Percentiles rank a stretch among this genome's conserved stretches.
Conservation (phyloP, 345 rosid species). For the Populus tremula region DNA sequence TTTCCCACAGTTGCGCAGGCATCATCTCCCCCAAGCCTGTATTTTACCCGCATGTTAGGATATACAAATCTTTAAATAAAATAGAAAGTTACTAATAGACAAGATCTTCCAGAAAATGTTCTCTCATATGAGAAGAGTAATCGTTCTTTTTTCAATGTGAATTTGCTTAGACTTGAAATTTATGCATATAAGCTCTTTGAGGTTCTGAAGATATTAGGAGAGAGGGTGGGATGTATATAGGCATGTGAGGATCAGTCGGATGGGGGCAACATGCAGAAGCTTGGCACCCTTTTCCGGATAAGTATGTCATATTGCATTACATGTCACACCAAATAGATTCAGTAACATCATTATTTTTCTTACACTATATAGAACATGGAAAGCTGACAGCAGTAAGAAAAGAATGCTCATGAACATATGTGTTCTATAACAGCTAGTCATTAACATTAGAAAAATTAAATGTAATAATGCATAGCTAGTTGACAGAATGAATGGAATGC, state of each 20-base stretch:
- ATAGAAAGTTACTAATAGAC: too few relatives aligned
- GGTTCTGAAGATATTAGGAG: neutral
- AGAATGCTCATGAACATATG: neutral
- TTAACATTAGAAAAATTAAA: neutral
- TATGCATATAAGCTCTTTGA: neutral
- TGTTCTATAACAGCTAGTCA: neutral
- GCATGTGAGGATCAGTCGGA: neutral
- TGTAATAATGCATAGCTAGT: neutral
- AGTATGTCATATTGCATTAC: neutral
- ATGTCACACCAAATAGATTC: neutral
- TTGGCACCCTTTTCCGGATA: neutral
- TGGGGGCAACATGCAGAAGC: too few relatives aligned
- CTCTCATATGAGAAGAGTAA: too few relatives aligned
- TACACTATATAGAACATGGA: neutral
- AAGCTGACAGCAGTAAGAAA: neutral
- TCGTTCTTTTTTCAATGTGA: too few relatives aligned
- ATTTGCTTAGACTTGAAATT: neutral
- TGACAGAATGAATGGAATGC: neutral
- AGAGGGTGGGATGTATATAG: neutral
- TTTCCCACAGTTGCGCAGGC: constrained; percentile 97
- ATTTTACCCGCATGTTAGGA: constrained; percentile 3
- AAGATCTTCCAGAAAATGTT: too few relatives aligned
- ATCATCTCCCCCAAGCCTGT: constrained; percentile 99
- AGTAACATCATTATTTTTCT: neutral
- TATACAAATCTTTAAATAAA: neutral